phyloP scores from a whole-genome alignment of 441 rosid genomes.

The Syzygium malaccense region DNA sequence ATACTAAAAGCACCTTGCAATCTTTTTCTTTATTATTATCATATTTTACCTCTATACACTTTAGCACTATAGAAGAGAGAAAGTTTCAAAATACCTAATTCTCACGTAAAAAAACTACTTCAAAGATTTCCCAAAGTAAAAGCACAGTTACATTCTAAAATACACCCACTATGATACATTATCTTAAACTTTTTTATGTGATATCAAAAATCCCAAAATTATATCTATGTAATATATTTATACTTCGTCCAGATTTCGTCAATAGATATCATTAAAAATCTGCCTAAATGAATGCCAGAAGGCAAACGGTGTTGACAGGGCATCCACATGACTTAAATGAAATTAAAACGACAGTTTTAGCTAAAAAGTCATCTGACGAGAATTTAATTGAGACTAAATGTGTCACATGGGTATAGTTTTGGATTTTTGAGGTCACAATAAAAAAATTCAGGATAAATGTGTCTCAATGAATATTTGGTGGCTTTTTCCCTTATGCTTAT shows the following conservation, averaged over 20 bases:
- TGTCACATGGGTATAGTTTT: neutral
- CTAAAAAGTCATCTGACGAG: neutral
- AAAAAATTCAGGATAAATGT: neutral
- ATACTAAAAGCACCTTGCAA: neutral
- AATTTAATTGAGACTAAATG: neutral
- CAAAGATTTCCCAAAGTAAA: neutral
- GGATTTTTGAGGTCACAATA: neutral
- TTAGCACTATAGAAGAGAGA: neutral
- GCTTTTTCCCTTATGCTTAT: neutral
- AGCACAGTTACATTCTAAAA: neutral
- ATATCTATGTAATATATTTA: neutral
- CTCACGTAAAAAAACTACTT: neutral
- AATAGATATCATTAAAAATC: neutral
- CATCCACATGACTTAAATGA: no score
- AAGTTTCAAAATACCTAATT: neutral
- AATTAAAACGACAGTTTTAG: neutral
- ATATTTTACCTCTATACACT: neutral
- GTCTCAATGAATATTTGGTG: neutral
- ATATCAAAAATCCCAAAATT: neutral
- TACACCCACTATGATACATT: neutral
- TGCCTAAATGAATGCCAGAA: fast-evolving
- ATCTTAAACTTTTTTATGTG: neutral
- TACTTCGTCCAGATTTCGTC: neutral
- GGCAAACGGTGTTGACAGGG: no score
- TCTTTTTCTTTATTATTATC: neutral